A percentile compares a stretch with the other conserved stretches of the same genome.
Conservation (phyloP, 768 basidiomycete species). For the Xerocomellus intermedius region DNA sequence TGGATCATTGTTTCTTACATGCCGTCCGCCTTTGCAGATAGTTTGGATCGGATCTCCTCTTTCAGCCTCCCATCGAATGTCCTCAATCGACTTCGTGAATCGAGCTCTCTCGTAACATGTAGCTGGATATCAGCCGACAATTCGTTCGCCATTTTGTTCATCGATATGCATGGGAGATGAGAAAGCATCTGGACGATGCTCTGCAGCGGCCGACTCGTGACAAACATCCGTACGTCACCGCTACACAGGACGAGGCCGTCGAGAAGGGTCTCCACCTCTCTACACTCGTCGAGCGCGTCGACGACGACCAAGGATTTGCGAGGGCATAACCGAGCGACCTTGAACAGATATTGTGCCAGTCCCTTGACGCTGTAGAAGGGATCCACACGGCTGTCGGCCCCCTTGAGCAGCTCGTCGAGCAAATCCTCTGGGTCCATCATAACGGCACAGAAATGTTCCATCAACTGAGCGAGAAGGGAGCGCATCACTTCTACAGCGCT, state of each 20-base stretch:
- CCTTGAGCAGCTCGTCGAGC: slow-evolving; percentile 6
- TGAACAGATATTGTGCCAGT: neutral
- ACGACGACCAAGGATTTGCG: slow-evolving; percentile 12
- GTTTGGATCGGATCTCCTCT: neutral
- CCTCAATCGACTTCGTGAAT: slow-evolving; percentile 6
- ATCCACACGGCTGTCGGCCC: neutral
- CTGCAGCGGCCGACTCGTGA: slow-evolving; percentile 9
- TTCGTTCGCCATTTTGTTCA: neutral
- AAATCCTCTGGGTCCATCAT: neutral
- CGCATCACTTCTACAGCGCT: slow-evolving; percentile 15
- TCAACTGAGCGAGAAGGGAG: slow-evolving; percentile 21
- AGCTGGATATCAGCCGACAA: slow-evolving; percentile 10
- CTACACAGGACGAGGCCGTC: neutral
- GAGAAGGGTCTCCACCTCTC: slow-evolving; percentile 8
- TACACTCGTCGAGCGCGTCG: slow-evolving; percentile 26
- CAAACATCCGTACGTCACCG: neutral
- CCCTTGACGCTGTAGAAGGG: slow-evolving; percentile 1
- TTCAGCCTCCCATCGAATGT: neutral
- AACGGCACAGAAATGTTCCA: neutral
- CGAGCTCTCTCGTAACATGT: slow-evolving; percentile 9
- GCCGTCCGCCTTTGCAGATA: slow-evolving; percentile 17
- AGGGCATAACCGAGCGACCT: neutral
- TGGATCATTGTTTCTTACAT: slow-evolving; percentile 10
- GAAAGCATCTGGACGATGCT: slow-evolving; percentile 2
- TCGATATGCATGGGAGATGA: slow-evolving; percentile 6